Evolutionary conservation across 1,139 yeast species (phyloP).

Genomic region (Debaryomycetaceae sp.): DNA sequence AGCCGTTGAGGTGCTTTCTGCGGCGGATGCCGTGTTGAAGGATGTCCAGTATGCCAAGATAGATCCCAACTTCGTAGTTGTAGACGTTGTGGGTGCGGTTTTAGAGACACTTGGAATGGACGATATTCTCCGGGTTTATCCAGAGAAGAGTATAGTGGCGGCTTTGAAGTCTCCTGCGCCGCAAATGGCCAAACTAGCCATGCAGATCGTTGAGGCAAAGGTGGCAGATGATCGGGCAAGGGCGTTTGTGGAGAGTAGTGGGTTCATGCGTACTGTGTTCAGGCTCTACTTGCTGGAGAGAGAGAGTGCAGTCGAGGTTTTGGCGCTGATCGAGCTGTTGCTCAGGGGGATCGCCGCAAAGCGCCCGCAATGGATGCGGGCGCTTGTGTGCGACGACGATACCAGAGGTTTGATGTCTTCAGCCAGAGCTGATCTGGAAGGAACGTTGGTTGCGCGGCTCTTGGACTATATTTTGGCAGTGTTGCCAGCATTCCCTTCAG

Average conservation of each 20-base stretch:
- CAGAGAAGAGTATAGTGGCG: slow-evolving; percentile 18
- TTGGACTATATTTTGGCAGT: slow-evolving; percentile 21
- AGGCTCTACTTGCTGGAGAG: not conserved
- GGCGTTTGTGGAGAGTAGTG: not conserved
- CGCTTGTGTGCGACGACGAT: not conserved
- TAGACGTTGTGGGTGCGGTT: slow-evolving; percentile 21
- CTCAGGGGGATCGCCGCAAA: not conserved
- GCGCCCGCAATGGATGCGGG: not conserved
- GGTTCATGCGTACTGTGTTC: not conserved
- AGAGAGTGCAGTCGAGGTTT: not conserved
- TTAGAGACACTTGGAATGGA: slow-evolving; percentile 16
- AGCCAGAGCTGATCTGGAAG: slow-evolving; percentile 8
- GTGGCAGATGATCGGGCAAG: not conserved
- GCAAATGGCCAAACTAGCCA: slow-evolving; percentile 3
- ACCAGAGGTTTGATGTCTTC: slow-evolving; percentile 3
- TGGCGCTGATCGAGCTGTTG: not conserved
- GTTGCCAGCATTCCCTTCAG: slow-evolving; percentile 9
- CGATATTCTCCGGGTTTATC: slow-evolving; percentile 18
- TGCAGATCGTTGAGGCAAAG: slow-evolving; percentile 2
- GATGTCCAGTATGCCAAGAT: slow-evolving; percentile 14
- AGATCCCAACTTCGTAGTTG: slow-evolving; percentile 20
- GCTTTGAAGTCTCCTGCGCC: slow-evolving; percentile 2
- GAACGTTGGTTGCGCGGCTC: slow-evolving; percentile 21
- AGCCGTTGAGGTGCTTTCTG: not conserved
- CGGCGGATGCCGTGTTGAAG: slow-evolving; percentile 3